Evolutionary conservation across 164 flowering plant genomes (phyloP).

Genomic region (Chimonanthus salicifolius): DNA sequence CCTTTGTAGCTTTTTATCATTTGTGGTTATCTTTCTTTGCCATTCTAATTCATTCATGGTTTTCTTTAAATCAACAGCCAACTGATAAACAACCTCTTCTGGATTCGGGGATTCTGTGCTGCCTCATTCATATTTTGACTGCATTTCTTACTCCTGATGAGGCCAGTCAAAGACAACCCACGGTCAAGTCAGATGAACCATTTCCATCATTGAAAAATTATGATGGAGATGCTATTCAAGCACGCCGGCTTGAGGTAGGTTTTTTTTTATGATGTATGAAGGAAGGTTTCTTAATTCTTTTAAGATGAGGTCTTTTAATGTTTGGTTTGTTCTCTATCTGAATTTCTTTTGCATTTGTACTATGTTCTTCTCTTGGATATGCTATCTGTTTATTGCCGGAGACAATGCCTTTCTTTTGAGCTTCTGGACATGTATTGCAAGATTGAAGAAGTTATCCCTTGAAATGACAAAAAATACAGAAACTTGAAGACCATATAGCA

Average conservation of each 20-base stretch:
- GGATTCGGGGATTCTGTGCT: conserved; percentile 96
- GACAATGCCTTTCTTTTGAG: too few species aligned
- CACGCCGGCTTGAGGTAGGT: conserved; percentile 76
- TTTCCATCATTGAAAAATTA: conserved; percentile 15
- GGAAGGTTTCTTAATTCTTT: too few species aligned
- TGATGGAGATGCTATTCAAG: conserved; percentile 32
- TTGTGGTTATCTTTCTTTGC: not conserved
- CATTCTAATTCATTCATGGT: not conserved
- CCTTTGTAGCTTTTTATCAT: not conserved
- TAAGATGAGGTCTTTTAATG: too few species aligned
- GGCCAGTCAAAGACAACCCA: conserved; percentile 22
- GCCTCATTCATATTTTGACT: conserved; percentile 85
- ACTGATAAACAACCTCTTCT: conserved; percentile 93
- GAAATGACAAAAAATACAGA: too few species aligned
- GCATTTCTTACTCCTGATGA: conserved; percentile 61
- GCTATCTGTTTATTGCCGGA: too few species aligned
- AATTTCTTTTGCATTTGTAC: too few species aligned
- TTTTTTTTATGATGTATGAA: not conserved
- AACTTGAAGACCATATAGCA: too few species aligned
- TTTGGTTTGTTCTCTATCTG: too few species aligned
- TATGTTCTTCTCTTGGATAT: too few species aligned
- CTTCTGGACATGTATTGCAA: too few species aligned
- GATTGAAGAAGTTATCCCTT: too few species aligned
- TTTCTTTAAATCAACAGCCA: conserved; percentile 45
- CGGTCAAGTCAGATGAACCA: conserved; percentile 23